Base-by-base conservation (phyloP, 208 protist genomes). In the Leishmania guyanensis region DNA sequence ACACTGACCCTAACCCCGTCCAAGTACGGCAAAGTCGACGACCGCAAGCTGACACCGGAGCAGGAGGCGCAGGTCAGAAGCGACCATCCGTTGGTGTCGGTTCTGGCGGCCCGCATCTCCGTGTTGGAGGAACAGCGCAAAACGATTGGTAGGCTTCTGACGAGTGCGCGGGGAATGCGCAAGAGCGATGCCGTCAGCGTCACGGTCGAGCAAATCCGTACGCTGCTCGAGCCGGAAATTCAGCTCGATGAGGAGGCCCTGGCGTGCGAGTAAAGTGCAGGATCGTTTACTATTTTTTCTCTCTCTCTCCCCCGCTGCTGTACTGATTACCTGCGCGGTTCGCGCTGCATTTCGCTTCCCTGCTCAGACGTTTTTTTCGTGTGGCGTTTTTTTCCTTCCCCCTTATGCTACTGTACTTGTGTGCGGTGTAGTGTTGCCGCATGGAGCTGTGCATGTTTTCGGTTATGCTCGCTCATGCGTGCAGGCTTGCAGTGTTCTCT, bases 41-140 rank as follows among this genome's bases (percentile, higher is more conserved):
- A 83, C 20, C 78, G 80, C 50, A 58, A 62, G 0, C 56, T 81
- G 48, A 79, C 79, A 46, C 48, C 84, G 6, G 80, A 84, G 77
- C 75, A 84, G 79, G 60, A 82, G 77, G 50, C 29, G 17, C 83
- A 94, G 78, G 77, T 92, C 2, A 20, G 29, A 33, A 66, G 80
- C 0, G 90, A 94, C 51, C 84, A 87, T 53, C 68, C 69, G 6
- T 58, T 84, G 3, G 90, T 92, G 26, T 83, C 82, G 58, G 22
- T 85, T 26, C 68, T 91, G 29, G 86, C 86, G 3, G 86, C 88
- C 5, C 90, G 90, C 75, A 86, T 94, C 79, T 69, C 78, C 1
- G 33, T 87, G 14, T 62, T 94, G 74, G 73, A 89, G 65, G 80
- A 90, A 78, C 88, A 90, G 64, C 78, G 87, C 22, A 78, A 75